These are phyloP conservation scores for Teratosphaeria zuluensis DNA, from an alignment of 2,329 filamentous ascomycete species.

Conservation along the genomic window DNA sequence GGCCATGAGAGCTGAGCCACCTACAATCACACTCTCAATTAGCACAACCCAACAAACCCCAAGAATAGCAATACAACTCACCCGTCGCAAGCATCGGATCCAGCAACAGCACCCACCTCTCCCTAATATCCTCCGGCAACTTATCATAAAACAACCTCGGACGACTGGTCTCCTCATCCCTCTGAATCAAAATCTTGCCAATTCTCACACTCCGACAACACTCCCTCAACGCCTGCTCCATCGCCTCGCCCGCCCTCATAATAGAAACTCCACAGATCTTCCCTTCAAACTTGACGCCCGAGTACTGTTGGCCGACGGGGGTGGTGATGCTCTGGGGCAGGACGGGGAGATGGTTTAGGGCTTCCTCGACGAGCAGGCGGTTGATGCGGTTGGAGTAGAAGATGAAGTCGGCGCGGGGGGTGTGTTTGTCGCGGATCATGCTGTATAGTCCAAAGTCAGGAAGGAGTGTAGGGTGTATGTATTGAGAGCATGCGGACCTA, in stretches of 20 bases:
- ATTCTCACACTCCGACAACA: conserved; percentile 97
- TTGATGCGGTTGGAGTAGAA: conserved; percentile 99
- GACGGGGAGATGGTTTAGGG: conserved; percentile 89
- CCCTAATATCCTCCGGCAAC: conserved; percentile 82
- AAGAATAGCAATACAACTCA: conserved; percentile 30
- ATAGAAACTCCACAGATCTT: conserved; percentile 98
- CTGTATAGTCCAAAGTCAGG: conserved; percentile 36
- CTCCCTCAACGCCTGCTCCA: conserved; percentile 94
- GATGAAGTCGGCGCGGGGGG: conserved; percentile 90
- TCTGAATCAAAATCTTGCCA: conserved; percentile 95
- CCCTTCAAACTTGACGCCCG: conserved; percentile 88
- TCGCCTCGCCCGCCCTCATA: conserved; percentile 95
- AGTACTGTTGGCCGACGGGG: conserved; percentile 68
- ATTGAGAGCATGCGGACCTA: conserved; percentile 43
- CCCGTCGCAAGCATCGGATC: conserved; percentile 99
- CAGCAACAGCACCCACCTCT: conserved; percentile 84
- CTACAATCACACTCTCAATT: conserved; percentile 34
- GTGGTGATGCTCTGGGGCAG: conserved; percentile 83
- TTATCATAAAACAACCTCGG: conserved; percentile 39
- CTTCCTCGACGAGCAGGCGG: conserved; percentile 89
- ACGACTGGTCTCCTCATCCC: conserved; percentile 79
- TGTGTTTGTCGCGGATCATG: conserved; percentile 89
- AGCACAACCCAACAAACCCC: neutral
- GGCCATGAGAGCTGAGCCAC: conserved; percentile 92
- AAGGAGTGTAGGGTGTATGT: too few relatives aligned